Conservation (phyloP, 805 yeast genomes). For the Lipomyces chichibuensis region DNA sequence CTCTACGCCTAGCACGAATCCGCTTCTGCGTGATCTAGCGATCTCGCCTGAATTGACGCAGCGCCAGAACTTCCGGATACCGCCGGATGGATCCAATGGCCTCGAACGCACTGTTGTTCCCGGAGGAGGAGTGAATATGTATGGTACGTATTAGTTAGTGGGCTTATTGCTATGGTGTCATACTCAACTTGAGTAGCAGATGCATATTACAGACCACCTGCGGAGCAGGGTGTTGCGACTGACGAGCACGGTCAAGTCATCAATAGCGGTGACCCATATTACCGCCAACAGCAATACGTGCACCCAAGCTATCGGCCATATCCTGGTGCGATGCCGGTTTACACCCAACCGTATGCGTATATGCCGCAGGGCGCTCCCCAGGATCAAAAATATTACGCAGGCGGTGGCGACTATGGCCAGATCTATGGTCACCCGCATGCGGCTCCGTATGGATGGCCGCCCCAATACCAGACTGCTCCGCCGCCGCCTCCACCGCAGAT, state of each 20-base stretch:
- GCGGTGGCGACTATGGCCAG: conserved; percentile 10
- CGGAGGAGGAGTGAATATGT: conserved; percentile 3
- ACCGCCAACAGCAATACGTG: conserved; percentile 23
- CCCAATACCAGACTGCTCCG: conserved; percentile 17
- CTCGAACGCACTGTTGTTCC: conserved; percentile 32
- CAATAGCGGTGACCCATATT: conserved; percentile 17
- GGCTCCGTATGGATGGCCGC: conserved; percentile 23
- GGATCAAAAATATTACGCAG: conserved; percentile 22
- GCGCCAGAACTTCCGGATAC: conserved; percentile 44
- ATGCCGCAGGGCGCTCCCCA: conserved; percentile 9
- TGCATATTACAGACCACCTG: conserved; percentile 16
- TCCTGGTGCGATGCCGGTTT: conserved; percentile 33
- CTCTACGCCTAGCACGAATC: conserved; percentile 59
- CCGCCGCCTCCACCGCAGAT: not conserved
- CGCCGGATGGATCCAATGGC: conserved; percentile 39
- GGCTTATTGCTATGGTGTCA: not conserved
- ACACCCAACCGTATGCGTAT: conserved; percentile 21
- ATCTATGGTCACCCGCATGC: conserved; percentile 19
- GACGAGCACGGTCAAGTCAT: conserved; percentile 25
- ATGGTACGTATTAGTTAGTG: conserved; percentile 8
- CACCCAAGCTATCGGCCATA: conserved; percentile 29
- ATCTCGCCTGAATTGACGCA: conserved; percentile 46
- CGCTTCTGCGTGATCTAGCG: conserved; percentile 53
- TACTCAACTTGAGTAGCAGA: conserved; percentile 1
- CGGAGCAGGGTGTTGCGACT: conserved; percentile 1